These are phyloP conservation scores for Thalassiosira livingstoniorum DNA, from an alignment of 352 stramenopile genomes.

Conservation along the genomic window DNA sequence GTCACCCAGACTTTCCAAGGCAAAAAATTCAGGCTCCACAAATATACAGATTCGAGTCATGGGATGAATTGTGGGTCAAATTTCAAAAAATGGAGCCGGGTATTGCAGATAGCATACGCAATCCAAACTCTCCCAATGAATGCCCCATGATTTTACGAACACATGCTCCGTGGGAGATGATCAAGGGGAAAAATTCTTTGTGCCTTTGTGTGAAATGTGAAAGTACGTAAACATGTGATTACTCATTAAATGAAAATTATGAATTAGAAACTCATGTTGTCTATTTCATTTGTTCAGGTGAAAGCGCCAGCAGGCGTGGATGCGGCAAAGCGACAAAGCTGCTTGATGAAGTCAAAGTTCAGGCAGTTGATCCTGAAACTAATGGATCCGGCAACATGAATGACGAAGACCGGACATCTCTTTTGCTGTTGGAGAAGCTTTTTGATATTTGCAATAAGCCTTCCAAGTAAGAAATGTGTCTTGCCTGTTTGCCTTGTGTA, in stretches of 20 bases:
- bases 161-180: constrained; percentile 12
- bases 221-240: background rate
- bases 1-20: background rate
- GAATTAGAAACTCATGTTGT: background rate
- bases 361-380: no score
- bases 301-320: background rate
- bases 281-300: background rate
- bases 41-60: background rate
- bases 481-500: constrained; percentile 12
- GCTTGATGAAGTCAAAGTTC: background rate
- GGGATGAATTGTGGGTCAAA: constrained; percentile 3
- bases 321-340: no score
- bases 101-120: background rate
- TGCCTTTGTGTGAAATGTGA: constrained; percentile 9
- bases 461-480: constrained; percentile 12
- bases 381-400: no score
- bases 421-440: background rate
- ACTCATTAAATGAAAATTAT: background rate
- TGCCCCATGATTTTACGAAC: constrained; percentile 3
- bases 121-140: background rate
- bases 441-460: background rate
- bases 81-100: background rate
- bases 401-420: background rate
- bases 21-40: background rate
- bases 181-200: background rate